A percentile compares a stretch with the other conserved stretches of the same genome.
phyloP scores from a whole-genome alignment of 169 alveolate species.

The Miamiensis avidus region DNA sequence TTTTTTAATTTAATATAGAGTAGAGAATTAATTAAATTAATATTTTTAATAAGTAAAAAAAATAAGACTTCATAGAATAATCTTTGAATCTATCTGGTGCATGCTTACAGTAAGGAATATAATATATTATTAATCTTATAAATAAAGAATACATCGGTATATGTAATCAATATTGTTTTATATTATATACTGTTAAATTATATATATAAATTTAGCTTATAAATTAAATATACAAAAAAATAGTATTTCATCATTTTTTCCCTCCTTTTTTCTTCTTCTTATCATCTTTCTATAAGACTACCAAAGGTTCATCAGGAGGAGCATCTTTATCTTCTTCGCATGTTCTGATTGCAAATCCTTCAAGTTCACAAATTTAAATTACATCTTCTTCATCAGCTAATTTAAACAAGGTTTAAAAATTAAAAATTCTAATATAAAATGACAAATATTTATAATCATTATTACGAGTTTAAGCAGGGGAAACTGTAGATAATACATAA shows the following conservation, averaged over 20 bases:
- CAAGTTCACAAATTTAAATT: slow-evolving; percentile 25
- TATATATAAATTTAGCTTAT: no score
- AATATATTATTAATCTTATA: no score
- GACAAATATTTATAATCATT: neutral
- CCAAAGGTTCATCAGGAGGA: slow-evolving; percentile 40
- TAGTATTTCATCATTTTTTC: slow-evolving; percentile 34
- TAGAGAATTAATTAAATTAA: no score
- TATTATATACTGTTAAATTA: no score
- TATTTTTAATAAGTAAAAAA: no score
- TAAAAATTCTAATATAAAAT: neutral
- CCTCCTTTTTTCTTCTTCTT: slow-evolving; percentile 44
- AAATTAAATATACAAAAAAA: no score
- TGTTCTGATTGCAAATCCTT: slow-evolving; percentile 35
- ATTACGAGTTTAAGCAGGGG: slow-evolving; percentile 28
- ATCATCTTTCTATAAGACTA: slow-evolving; percentile 38
- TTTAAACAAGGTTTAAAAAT: neutral
- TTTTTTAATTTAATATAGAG: no score
- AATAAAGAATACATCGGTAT: no score
- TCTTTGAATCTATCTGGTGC: no score
- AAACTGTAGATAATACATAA: slow-evolving; percentile 27
- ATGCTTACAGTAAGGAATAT: no score
- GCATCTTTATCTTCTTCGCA: slow-evolving; percentile 49
- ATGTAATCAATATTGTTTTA: no score
- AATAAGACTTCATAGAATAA: no score
- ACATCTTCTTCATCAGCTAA: slow-evolving; percentile 44